Conservation (phyloP, 2,329 filamentous ascomycete genomes). For the Colletotrichum sp. region DNA sequence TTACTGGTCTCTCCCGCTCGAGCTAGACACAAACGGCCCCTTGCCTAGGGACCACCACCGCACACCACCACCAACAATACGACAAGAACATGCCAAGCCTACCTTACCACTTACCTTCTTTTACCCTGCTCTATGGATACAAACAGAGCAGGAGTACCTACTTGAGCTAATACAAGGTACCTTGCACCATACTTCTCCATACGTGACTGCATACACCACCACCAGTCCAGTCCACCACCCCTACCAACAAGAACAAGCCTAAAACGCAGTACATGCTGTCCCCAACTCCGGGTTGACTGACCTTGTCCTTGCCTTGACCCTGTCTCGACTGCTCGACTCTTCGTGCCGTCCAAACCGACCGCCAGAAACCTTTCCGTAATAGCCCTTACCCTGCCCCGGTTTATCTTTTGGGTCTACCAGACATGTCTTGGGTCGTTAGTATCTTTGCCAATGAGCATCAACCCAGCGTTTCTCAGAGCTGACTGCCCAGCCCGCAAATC, state of each 20-base stretch:
- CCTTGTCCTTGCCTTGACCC: conserved; percentile 2
- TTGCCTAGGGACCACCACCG: not conserved
- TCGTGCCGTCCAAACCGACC: conserved; percentile 12
- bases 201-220: conserved; percentile 6
- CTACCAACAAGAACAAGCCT: not conserved
- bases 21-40: not conserved
- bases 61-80: not conserved
- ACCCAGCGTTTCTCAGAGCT: conserved; percentile 2
- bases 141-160: not conserved
- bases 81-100: not conserved
- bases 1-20: not conserved
- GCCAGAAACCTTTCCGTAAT: conserved; percentile 13
- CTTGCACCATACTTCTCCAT: not conserved
- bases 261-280: conserved; percentile 2
- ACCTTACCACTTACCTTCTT: not conserved
- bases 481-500: conserved; percentile 19
- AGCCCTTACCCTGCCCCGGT: conserved; percentile 11
- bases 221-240: not conserved
- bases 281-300: conserved; percentile 17
- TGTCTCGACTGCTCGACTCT: not conserved
- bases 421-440: conserved; percentile 15
- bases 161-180: not conserved
- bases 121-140: not conserved
- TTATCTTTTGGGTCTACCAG: conserved; percentile 20
- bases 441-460: conserved; percentile 3